Percentiles rank a stretch among this genome's conserved stretches.
These are phyloP conservation scores for Microascus cirrosus DNA, from an alignment of 2,329 filamentous ascomycete species.

Conservation along the genomic window DNA sequence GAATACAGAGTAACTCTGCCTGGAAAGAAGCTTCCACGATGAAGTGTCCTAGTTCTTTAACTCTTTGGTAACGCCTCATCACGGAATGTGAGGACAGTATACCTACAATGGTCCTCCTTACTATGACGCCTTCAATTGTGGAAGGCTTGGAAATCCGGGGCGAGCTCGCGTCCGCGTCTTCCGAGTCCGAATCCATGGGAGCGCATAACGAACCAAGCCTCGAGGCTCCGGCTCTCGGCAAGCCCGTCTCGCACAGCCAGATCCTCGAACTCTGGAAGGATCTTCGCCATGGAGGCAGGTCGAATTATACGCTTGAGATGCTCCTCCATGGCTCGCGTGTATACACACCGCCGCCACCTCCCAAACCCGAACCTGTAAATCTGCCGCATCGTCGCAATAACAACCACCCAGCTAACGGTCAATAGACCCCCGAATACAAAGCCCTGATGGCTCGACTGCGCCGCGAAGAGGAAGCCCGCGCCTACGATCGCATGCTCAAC, in stretches of 20 bases:
- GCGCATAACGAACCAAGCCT: constrained; percentile 18
- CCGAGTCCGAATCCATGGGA: constrained; percentile 1
- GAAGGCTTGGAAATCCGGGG: constrained; percentile 40
- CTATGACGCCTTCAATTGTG: constrained; percentile 60
- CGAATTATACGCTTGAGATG: constrained; percentile 46
- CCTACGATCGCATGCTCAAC: constrained; percentile 72
- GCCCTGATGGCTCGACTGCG: constrained; percentile 79
- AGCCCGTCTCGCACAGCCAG: constrained; percentile 62
- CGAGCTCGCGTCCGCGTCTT: constrained; percentile 4
- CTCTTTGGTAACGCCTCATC: background rate
- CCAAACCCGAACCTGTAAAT: constrained; percentile 66
- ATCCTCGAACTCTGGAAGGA: constrained; percentile 50
- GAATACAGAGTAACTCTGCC: too few species aligned
- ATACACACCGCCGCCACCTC: constrained; percentile 69
- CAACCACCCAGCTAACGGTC: background rate
- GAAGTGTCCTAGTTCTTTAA: background rate
- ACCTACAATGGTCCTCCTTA: constrained; percentile 59
- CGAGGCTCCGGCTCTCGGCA: constrained; percentile 39
- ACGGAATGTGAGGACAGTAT: background rate
- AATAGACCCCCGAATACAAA: constrained; percentile 69
- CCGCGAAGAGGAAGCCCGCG: constrained; percentile 67
- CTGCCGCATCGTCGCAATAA: background rate
- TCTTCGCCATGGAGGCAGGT: constrained; percentile 25
- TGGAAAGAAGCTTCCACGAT: background rate
- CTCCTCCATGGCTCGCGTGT: constrained; percentile 62